Evolutionary conservation across 1,284 basidiomycete genomes (phyloP).

Genomic region (Ustilago trichophora): DNA sequence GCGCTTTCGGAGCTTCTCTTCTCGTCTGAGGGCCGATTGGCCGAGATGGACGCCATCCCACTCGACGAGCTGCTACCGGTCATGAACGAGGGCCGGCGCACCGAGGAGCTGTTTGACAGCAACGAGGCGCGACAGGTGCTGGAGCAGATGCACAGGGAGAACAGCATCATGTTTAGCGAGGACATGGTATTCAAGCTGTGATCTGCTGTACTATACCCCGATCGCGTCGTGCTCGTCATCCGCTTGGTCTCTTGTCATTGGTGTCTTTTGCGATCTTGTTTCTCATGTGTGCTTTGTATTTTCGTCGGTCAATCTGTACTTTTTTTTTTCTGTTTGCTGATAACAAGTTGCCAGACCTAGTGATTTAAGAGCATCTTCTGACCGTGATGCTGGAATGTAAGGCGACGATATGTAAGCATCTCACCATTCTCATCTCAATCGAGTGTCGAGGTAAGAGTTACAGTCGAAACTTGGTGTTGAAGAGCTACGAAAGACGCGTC

Average conservation of each 20-base stretch:
- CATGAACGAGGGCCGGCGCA: constrained; percentile 80
- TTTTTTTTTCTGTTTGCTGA: too few relatives aligned
- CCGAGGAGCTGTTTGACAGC: constrained; percentile 78
- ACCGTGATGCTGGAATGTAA: too few relatives aligned
- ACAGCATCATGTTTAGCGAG: constrained; percentile 80
- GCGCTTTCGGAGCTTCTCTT: constrained; percentile 74
- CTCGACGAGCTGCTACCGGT: constrained; percentile 77
- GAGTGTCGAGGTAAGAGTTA: too few relatives aligned
- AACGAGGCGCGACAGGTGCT: constrained; percentile 75
- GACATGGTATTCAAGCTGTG: constrained; percentile 47
- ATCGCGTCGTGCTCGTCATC: not conserved
- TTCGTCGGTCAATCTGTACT: too few relatives aligned
- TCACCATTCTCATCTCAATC: too few relatives aligned
- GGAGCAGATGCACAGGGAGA: constrained; percentile 77
- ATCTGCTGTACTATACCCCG: constrained; percentile 15
- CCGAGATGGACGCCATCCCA: constrained; percentile 75
- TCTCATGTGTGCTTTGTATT: too few relatives aligned
- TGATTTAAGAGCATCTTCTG: too few relatives aligned
- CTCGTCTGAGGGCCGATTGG: constrained; percentile 66
- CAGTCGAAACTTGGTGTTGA: not conserved
- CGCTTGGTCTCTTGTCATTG: not conserved
- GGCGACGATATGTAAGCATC: too few relatives aligned
- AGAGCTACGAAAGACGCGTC: too few relatives aligned
- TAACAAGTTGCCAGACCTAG: too few relatives aligned
- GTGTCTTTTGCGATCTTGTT: too few relatives aligned